A percentile compares a stretch with the other conserved stretches of the same genome.
phyloP scores from a whole-genome alignment of 345 rosid genomes.

The Dipteronia dyeriana region DNA sequence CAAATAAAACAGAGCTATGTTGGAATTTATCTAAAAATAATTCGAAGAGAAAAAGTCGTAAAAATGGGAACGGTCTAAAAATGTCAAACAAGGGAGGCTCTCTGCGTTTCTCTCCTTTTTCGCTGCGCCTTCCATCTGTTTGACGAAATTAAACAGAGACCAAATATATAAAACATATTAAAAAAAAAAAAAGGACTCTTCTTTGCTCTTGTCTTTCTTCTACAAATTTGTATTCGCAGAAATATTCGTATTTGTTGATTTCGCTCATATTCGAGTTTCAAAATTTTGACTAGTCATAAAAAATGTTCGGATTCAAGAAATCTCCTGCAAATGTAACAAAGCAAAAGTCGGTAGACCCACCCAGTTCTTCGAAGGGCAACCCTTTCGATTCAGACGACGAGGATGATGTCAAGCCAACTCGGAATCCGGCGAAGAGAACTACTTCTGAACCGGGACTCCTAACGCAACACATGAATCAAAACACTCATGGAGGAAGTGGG shows the following conservation, averaged over 20 bases:
- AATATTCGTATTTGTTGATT: too few relatives aligned
- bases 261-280: background rate
- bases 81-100: background rate
- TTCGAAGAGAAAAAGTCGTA: background rate
- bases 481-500: background rate
- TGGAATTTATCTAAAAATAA: background rate
- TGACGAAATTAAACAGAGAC: background rate
- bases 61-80: background rate
- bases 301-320: conserved; percentile 71
- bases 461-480: conserved; percentile 31
- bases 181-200: background rate
- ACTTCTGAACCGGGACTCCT: conserved; percentile 65
- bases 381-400: conserved; percentile 50
- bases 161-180: background rate
- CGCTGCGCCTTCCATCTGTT: conserved; percentile 39
- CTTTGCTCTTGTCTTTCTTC: background rate
- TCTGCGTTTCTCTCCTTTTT: conserved; percentile 19
- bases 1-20: background rate
- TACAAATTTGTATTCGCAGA: too few relatives aligned
- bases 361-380: conserved; percentile 21
- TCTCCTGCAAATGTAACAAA: conserved; percentile 18
- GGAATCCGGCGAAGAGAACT: conserved; percentile 54
- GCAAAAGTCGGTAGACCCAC: conserved; percentile 19
- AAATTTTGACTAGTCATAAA: background rate
- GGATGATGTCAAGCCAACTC: conserved; percentile 34